Percentiles rank a stretch among this genome's conserved stretches.
Conservation (phyloP, 495 filamentous ascomycete species). For the Sabuloglossum arenarium region DNA sequence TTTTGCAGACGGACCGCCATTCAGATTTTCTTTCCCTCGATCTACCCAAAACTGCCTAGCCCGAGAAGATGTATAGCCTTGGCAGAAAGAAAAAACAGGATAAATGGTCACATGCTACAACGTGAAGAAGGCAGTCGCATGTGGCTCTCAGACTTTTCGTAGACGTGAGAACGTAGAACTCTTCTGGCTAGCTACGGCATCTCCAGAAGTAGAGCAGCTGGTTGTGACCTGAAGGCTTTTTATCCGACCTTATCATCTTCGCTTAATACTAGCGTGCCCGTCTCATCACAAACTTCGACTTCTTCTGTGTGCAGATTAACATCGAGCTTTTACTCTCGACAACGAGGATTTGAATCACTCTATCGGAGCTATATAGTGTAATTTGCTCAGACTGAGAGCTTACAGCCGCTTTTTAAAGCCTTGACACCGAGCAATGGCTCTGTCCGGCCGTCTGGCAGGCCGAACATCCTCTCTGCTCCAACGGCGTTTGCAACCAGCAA, state of each 20-base stretch:
- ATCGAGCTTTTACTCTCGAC: neutral
- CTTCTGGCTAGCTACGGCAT: neutral
- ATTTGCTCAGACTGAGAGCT: neutral
- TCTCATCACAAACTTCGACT: neutral
- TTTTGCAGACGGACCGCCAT: neutral
- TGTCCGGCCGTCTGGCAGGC: neutral
- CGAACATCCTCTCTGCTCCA: constrained; percentile 1
- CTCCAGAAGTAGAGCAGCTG: neutral
- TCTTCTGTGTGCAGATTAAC: neutral
- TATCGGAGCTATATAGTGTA: neutral
- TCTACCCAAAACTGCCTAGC: neutral
- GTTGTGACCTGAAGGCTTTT: neutral
- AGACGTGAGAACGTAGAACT: neutral
- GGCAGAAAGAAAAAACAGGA: neutral
- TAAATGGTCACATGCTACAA: neutral
- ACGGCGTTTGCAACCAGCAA: neutral
- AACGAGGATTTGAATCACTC: neutral
- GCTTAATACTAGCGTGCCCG: neutral
- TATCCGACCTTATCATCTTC: neutral
- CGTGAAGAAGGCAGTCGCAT: neutral
- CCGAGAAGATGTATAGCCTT: neutral
- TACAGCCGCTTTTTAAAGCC: neutral
- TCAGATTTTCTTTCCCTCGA: neutral
- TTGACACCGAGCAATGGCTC: neutral
- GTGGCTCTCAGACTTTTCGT: neutral